Percentiles rank a stretch among this genome's conserved stretches.
Conservation (phyloP, 2,329 filamentous ascomycete species). For the Diaporthe nobilis region DNA sequence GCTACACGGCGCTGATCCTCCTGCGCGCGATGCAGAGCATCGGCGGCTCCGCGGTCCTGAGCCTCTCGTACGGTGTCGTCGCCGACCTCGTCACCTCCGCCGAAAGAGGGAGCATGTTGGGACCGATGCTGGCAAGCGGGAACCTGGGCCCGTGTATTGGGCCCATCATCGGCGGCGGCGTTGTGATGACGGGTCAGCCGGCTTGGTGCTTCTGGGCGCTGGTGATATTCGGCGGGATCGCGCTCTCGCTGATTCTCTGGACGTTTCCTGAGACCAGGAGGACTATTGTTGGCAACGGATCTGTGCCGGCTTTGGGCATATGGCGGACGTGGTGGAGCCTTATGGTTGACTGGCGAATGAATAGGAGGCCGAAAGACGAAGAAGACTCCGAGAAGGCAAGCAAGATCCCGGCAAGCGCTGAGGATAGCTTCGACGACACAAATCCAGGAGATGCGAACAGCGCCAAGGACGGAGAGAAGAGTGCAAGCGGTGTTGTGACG, state of each 20-base stretch:
- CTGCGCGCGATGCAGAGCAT: constrained; percentile 71
- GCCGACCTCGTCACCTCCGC: constrained; percentile 75
- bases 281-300: constrained; percentile 69
- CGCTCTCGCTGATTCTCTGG: constrained; percentile 64
- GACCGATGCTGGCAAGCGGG: constrained; percentile 67
- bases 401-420: not conserved
- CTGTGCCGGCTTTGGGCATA: constrained; percentile 62
- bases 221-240: constrained; percentile 68
- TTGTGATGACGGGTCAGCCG: constrained; percentile 11
- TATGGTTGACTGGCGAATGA: constrained; percentile 1
- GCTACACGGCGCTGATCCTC: constrained; percentile 68
- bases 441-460: not conserved
- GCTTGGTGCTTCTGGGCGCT: constrained; percentile 47
- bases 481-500: not conserved
- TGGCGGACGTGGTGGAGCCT: constrained; percentile 65
- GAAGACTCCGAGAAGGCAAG: not conserved
- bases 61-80: constrained; percentile 76
- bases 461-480: not conserved
- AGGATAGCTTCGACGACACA: not conserved
- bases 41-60: constrained; percentile 74
- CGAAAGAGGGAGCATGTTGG: constrained; percentile 78
- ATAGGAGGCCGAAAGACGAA: not conserved
- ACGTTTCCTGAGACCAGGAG: constrained; percentile 68
- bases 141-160: constrained; percentile 58
- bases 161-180: constrained; percentile 38